A percentile compares a stretch with the other conserved stretches of the same genome.
Evolutionary conservation across 306 rosid species (phyloP).

Genomic region (Nissolia schottii): DNA sequence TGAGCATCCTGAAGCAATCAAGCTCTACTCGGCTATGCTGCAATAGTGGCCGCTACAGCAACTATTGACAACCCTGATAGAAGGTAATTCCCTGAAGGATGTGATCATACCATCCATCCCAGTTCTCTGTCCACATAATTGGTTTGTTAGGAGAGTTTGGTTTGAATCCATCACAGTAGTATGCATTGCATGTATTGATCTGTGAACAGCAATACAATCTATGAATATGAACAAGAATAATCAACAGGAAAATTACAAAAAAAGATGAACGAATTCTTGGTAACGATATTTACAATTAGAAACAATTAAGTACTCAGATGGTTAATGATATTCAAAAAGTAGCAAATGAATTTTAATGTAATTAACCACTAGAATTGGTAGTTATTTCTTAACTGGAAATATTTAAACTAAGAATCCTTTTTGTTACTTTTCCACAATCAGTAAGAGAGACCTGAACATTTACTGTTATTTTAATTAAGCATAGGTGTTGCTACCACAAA

Average conservation of each 20-base stretch:
- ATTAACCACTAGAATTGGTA: not conserved
- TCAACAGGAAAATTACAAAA: not conserved
- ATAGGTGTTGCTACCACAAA: not conserved
- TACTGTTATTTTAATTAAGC: constrained; percentile 3
- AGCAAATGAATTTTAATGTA: not conserved
- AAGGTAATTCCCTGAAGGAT: constrained; percentile 18
- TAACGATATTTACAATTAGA: not conserved
- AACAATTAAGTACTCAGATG: not conserved
- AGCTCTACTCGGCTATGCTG: not conserved
- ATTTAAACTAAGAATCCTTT: not conserved
- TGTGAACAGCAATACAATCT: constrained; percentile 33
- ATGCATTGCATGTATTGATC: constrained; percentile 92
- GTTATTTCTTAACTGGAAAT: not conserved
- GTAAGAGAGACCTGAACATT: constrained; percentile 3
- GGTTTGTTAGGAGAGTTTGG: constrained; percentile 79
- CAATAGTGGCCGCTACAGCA: not conserved
- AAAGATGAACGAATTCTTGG: not conserved
- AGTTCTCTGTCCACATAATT: constrained; percentile 79
- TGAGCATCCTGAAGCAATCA: not conserved
- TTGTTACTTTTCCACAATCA: not conserved
- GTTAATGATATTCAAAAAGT: not conserved
- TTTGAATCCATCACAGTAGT: constrained; percentile 92
- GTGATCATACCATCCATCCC: constrained; percentile 93
- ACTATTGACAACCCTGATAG: not conserved
- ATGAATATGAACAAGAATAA: constrained; percentile 11